Evolutionary conservation across 2,329 filamentous ascomycete genomes (phyloP), one percentile per base, ranked within the genome.

Genomic region (Alternaria rosae): DNA sequence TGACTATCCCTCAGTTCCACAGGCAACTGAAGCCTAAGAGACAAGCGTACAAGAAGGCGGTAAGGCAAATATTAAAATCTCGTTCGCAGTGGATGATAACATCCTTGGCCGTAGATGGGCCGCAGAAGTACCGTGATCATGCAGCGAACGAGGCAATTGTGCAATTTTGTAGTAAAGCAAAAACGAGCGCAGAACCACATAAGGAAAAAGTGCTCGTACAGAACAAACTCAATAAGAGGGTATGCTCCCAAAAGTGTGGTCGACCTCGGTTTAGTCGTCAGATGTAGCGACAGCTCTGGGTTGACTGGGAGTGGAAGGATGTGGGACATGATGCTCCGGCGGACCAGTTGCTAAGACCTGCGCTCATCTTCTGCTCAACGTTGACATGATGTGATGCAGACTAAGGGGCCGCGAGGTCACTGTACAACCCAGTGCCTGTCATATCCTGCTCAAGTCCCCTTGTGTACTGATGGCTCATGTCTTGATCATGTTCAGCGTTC

Each of bases 221-320:
- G 11, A 38, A 51, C 20, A 23, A 20, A 38, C 20, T 28, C 23
- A 45, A 26, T 44, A 26, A 38, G 2, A 54, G 21, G 38, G 41
- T 11, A 23, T 54, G 21, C 38, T 5, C 6, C 32, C 4, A 54
- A 45, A 25, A 50, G 41, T 35, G 12, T 38, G 21, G 48, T 43
- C 21, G 48, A 48, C n/a, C 54, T 42, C 21, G 28, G 42, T 42
- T 32, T 38, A 42, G 43, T 50, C 55, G 55, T 50, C 21, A 48
- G 43, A 47, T n/a, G 54, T 59, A 44, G 56, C 50, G 50, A 59
- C 59, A 44, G 55, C 48, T 57, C 23, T 32, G 25, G 44, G 11
- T 44, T 47, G 54, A 52, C 58, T 54, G 17, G 13, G 41, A 15
- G 4, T 61, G 21, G 47, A 57, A 48, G 35, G 43, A 44, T 42